Percentiles rank a stretch among this genome's conserved stretches.
Evolutionary conservation across 2,329 filamentous ascomycete species (phyloP).

Genomic region (Diaporthe amygdali): DNA sequence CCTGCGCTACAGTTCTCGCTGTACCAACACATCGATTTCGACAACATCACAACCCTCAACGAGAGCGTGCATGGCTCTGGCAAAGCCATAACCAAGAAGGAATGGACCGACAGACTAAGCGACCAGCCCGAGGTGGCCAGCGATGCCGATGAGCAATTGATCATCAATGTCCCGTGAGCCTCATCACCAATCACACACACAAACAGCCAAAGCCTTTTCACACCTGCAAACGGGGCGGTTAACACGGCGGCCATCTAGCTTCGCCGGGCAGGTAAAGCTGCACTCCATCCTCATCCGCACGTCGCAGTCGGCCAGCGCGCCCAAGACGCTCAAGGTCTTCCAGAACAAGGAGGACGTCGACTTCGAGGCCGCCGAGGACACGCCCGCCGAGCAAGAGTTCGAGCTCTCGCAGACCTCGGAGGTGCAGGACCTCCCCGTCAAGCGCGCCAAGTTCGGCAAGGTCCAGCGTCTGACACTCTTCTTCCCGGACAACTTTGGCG

Average conservation of each 20-base stretch:
- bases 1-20: constrained; percentile 90
- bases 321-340: constrained; percentile 84
- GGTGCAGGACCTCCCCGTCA: constrained; percentile 86
- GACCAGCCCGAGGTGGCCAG: constrained; percentile 78
- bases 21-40: constrained; percentile 91
- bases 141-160: constrained; percentile 89
- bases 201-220: background rate
- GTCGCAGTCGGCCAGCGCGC: constrained; percentile 72
- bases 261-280: constrained; percentile 91
- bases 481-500: constrained; percentile 88
- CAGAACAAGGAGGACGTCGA: constrained; percentile 88
- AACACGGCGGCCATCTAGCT: constrained; percentile 56
- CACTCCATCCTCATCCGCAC: constrained; percentile 88
- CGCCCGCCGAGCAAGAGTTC: constrained; percentile 74
- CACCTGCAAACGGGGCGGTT: background rate
- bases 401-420: constrained; percentile 79
- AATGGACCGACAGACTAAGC: constrained; percentile 81
- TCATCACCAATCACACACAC: background rate
- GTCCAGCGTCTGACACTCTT: constrained; percentile 86
- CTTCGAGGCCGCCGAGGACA: constrained; percentile 76
- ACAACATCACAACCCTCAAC: constrained; percentile 83
- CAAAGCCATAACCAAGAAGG: constrained; percentile 81
- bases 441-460: constrained; percentile 85
- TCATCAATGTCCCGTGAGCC: constrained; percentile 87
- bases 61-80: constrained; percentile 74